Evolutionary conservation across 805 yeast genomes (phyloP).

Genomic region (Zygotorulaspora chibaensis): DNA sequence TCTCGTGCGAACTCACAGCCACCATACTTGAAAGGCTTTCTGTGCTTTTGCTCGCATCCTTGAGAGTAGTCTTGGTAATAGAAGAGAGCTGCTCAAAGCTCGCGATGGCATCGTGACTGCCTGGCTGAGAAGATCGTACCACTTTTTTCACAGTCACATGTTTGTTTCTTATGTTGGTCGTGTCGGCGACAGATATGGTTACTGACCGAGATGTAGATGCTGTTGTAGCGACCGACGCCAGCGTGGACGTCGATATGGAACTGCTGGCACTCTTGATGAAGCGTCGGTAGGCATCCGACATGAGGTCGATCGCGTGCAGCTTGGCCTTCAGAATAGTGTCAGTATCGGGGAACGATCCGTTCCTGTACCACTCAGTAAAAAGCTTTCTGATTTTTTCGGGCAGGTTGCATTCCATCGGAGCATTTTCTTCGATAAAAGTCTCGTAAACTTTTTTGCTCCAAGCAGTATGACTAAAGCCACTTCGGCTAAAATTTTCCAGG

Average conservation of each 20-base stretch:
- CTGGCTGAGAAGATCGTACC: too few species aligned
- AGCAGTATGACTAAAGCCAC: constrained; percentile 10
- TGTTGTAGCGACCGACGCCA: not conserved
- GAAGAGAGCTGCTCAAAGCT: too few species aligned
- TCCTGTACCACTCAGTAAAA: constrained; percentile 20
- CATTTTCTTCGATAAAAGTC: constrained; percentile 24
- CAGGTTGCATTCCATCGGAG: constrained; percentile 32
- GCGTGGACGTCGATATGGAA: not conserved
- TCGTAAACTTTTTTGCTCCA: constrained; percentile 27
- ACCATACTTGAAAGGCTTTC: not conserved
- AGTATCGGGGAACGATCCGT: constrained; percentile 17
- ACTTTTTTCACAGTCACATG: too few species aligned
- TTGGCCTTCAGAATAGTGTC: constrained; percentile 23
- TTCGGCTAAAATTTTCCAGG: constrained; percentile 3
- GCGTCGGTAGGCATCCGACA: constrained; percentile 27
- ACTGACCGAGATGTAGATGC: not conserved
- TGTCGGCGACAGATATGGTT: not conserved
- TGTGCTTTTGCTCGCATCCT: not conserved
- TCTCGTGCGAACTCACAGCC: not conserved
- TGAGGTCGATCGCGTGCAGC: constrained; percentile 23
- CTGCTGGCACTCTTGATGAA: constrained; percentile 11
- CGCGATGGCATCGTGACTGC: too few species aligned
- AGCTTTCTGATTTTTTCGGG: constrained; percentile 23
- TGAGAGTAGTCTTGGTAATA: not conserved
- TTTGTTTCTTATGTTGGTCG: too few species aligned